Base-by-base conservation (phyloP, 495 filamentous ascomycete genomes). In the Physcia stellaris region DNA sequence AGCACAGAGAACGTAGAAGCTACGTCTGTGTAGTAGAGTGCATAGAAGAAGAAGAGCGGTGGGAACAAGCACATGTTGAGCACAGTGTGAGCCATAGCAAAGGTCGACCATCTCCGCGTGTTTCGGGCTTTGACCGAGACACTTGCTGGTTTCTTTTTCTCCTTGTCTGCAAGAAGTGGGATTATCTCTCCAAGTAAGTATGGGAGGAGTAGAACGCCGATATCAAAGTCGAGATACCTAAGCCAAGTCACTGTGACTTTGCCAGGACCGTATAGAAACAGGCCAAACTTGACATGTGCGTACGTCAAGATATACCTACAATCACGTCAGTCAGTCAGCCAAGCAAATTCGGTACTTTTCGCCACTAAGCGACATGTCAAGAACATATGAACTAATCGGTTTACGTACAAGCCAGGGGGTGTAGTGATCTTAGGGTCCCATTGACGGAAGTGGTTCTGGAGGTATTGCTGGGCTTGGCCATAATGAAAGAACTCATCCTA, bases 341-440 rank as follows among this genome's bases (percentile, higher is more conserved):
- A 73, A 65, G 10, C 68, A 66, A 23, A 75, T 54, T 23, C 71
- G 49, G 46, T 84, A 80, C 17, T 73, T 73, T 38, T 35, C 24
- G 9, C 50, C 24, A 23, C 30, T 41, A 45, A 39, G 39, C 24
- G 39, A 11, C 5, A 32, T 19, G 6, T 15, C 3, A 31, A 3
- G 21, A 24, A 10, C 21, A 18, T 22, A n/a, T 17, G 2, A 11
- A 15, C 9, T 22, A 28, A 3, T 10, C 22, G 18, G 16, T n/a
- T 17, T 24, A 72, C 64, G 49, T 68, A 94, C 63, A 96, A 66
- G 15, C 87, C 92, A 5, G 90, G 86, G 2, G 90, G 90, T 2
- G 90, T 98, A 6, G 90, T 98, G 45, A 98, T 85, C 52, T 95
- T 96, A 11, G 85, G 80, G 58, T 98, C 87, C 92, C 92, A 98